Base-by-base conservation (phyloP, 140 eudicot species). In the Stevia rebaudiana region DNA sequence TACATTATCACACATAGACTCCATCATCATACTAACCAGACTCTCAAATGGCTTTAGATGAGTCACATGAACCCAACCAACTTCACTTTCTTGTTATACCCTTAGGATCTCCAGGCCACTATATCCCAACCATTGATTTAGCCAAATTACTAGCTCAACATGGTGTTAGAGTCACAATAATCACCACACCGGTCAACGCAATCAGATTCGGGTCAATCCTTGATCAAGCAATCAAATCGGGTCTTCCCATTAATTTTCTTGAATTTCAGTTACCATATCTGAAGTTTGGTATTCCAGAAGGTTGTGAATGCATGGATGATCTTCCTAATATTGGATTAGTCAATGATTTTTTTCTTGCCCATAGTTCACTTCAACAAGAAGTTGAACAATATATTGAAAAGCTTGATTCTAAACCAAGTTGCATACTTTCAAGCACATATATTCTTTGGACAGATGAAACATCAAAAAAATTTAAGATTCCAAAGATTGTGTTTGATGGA, bases 31-130 rank as follows among this genome's bases (percentile, higher is more conserved):
- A 44, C 31, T 15, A 57, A 18, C 43, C 7, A 23, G 16, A 42
- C 42, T 28, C 7, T 31, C 6, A 46, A 23, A 74, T 74, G 79
- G 79, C 62, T 66, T 47, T 56, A 21, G 15, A 65, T 11, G 61
- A 65, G 35, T 58, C 53, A 56, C 78, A 44, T 0, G 48, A 70
- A 42, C 33, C 39, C 13, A 64, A 55, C 35, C 69, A 76, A n/a
- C 97, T 83, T 50, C 97, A 89, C 69, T 89, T 86, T 59, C 80
- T 89, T 11, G 41, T 89, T 0, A 24, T 89, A 69, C 97, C 97
- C 46, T 41, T 86, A 13, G 55, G 74, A 25, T 82, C 95, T 2
- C 95, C 84, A 66, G 88, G 97, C 42, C 97, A 89, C 78, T 79
- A 83, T 65, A 89, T 89, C 49, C 97, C 97, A 30, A 77, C 82